A percentile compares a stretch with the other conserved stretches of the same genome.
Conservation (phyloP, 495 filamentous ascomycete genomes). For the Rostrohypoxylon terebratum region DNA sequence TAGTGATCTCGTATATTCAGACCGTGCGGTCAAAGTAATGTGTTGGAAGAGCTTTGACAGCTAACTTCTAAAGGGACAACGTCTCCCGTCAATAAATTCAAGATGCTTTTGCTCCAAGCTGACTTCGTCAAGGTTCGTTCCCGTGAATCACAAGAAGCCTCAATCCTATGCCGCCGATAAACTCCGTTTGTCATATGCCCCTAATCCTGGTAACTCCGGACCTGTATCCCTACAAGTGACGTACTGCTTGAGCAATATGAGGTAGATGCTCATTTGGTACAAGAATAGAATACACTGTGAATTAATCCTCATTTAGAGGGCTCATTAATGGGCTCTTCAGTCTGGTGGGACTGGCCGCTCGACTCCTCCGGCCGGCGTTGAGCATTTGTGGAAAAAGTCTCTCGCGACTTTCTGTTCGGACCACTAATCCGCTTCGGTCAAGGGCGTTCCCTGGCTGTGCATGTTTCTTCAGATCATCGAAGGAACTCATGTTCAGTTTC, state of each 20-base stretch:
- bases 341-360: constrained; percentile 72
- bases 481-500: constrained; percentile 70
- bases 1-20: constrained; percentile 24
- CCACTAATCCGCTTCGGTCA: constrained; percentile 78
- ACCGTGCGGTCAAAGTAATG: constrained; percentile 15
- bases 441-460: constrained; percentile 66
- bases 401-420: constrained; percentile 85
- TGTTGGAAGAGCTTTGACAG: constrained; percentile 7
- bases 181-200: constrained; percentile 33
- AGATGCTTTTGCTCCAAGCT: constrained; percentile 28
- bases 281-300: constrained; percentile 46
- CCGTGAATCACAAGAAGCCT: constrained; percentile 10
- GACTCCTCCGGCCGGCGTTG: constrained; percentile 66
- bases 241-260: constrained; percentile 24
- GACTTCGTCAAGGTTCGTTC: constrained; percentile 20
- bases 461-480: constrained; percentile 65
- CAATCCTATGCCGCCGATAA: constrained; percentile 23
- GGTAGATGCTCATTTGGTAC: constrained; percentile 15
- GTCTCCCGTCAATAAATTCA: constrained; percentile 12
- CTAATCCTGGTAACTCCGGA: constrained; percentile 39
- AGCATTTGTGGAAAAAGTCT: constrained; percentile 65
- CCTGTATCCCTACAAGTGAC: constrained; percentile 22
- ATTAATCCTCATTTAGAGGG: constrained; percentile 56
- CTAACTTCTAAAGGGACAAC: constrained; percentile 19
- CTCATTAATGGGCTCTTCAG: constrained; percentile 72